Evolutionary conservation across 768 basidiomycete genomes (phyloP).

Genomic region (Suillus subalutaceus): DNA sequence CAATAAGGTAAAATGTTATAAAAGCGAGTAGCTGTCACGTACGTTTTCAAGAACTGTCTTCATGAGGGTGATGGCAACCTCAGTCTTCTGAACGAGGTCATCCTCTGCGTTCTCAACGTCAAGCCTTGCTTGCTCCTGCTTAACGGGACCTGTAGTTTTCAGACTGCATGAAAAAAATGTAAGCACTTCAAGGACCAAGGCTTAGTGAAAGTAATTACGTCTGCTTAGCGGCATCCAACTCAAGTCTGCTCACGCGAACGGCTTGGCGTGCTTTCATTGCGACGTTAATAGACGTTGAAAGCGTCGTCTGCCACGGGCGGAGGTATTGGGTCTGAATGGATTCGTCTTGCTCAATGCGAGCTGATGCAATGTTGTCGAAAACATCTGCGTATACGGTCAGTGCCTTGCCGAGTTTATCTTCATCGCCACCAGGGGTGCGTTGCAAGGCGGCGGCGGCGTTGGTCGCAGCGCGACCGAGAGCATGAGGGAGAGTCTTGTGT

Average conservation of each 20-base stretch:
- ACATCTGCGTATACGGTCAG: conserved; percentile 78
- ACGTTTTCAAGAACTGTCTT: conserved; percentile 99
- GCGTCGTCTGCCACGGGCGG: conserved; percentile 85
- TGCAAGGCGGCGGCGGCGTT: conserved; percentile 53
- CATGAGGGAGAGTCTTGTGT: conserved; percentile 98
- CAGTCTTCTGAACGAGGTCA: conserved; percentile 96
- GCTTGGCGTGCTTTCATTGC: conserved; percentile 93
- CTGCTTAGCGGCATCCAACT: conserved; percentile 91
- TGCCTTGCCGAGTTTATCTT: conserved; percentile 76
- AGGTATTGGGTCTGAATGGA: conserved; percentile 69
- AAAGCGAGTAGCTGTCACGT: conserved; percentile 32
- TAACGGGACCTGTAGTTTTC: conserved; percentile 73
- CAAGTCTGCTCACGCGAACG: conserved; percentile 76
- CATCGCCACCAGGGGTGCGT: conserved; percentile 46
- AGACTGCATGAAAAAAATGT: conserved; percentile 50
- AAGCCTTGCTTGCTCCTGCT: conserved; percentile 89
- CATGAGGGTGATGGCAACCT: conserved; percentile 95
- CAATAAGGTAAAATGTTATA: neutral
- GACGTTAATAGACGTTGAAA: conserved; percentile 80
- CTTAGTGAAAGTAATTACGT: conserved; percentile 48
- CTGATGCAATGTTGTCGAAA: conserved; percentile 82
- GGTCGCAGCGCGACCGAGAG: conserved; percentile 81
- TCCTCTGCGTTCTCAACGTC: conserved; percentile 95
- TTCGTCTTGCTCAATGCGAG: conserved; percentile 80
- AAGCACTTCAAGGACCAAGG: conserved; percentile 1